These are phyloP conservation scores for Colletotrichum siamense DNA, from an alignment of 2,329 filamentous ascomycete genomes.

Conservation along the genomic window DNA sequence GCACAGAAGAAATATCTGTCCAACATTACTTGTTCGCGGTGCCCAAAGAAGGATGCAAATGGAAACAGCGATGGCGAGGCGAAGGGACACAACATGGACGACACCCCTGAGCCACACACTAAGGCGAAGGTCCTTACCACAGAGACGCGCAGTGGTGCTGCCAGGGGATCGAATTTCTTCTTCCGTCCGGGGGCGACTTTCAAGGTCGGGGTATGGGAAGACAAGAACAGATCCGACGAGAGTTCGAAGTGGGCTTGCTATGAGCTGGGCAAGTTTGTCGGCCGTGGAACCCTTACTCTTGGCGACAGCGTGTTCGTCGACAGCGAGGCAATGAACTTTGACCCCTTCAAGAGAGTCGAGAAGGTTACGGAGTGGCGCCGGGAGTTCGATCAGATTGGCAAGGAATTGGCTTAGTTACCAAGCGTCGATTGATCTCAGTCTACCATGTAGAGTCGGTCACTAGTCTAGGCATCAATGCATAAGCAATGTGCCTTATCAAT, in stretches of 20 bases:
- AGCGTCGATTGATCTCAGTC: not conserved
- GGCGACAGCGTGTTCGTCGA: slow-evolving; percentile 34
- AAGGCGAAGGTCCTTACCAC: slow-evolving; percentile 14
- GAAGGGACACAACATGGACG: not conserved
- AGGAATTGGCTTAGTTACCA: not conserved
- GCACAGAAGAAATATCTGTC: not conserved
- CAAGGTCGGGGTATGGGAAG: slow-evolving; percentile 33
- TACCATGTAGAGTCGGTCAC: not conserved
- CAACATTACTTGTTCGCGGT: not conserved
- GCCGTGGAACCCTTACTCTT: slow-evolving; percentile 27
- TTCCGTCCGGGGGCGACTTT: slow-evolving; percentile 33
- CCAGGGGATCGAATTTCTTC: slow-evolving; percentile 32
- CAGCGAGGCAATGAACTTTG: slow-evolving; percentile 35
- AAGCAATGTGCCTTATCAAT: not conserved
- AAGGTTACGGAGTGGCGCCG: slow-evolving; percentile 32
- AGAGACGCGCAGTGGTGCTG: slow-evolving; percentile 24
- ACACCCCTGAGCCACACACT: not conserved
- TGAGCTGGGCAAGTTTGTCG: slow-evolving; percentile 23
- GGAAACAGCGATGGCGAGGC: not conserved
- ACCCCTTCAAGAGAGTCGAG: slow-evolving; percentile 34
- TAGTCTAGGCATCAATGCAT: not conserved
- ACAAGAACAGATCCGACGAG: slow-evolving; percentile 23
- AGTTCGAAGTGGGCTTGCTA: slow-evolving; percentile 23
- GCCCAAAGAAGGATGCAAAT: not conserved
- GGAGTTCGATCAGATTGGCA: slow-evolving; percentile 34